Conservation (phyloP, 768 basidiomycete species). For the Mycena alexandri region DNA sequence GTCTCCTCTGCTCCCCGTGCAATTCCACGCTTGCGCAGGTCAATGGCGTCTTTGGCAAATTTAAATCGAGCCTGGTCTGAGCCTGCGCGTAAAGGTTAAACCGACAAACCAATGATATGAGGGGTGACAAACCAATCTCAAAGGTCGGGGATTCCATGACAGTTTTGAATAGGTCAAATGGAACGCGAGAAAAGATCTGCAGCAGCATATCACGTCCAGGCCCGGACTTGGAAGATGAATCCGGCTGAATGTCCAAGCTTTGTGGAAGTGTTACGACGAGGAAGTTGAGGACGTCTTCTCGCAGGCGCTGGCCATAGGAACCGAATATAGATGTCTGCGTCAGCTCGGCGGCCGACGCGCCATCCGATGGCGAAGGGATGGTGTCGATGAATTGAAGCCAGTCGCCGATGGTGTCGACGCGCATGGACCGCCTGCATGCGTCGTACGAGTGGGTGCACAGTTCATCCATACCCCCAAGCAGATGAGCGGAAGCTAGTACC, state of each 20-base stretch:
- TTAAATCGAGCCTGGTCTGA: slow-evolving; percentile 90
- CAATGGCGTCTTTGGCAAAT: slow-evolving; percentile 92
- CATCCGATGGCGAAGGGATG: slow-evolving; percentile 64
- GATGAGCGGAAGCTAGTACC: slow-evolving; percentile 86
- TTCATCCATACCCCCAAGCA: slow-evolving; percentile 91
- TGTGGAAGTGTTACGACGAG: slow-evolving; percentile 81
- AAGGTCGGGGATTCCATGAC: slow-evolving; percentile 85
- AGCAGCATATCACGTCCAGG: slow-evolving; percentile 78
- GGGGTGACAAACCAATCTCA: slow-evolving; percentile 71
- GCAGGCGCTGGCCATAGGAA: slow-evolving; percentile 79
- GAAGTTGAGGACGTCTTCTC: slow-evolving; percentile 84
- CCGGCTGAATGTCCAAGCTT: slow-evolving; percentile 65
- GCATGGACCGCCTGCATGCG: slow-evolving; percentile 81
- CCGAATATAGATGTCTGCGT: slow-evolving; percentile 75
- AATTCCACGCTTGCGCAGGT: slow-evolving; percentile 83
- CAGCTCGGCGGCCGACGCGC: slow-evolving; percentile 62
- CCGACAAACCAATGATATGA: slow-evolving; percentile 36
- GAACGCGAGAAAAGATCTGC: slow-evolving; percentile 82
- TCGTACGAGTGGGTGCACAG: slow-evolving; percentile 85
- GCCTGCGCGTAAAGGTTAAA: slow-evolving; percentile 55
- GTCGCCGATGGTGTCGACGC: slow-evolving; percentile 76
- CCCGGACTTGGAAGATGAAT: slow-evolving; percentile 54
- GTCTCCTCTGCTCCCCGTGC: slow-evolving; percentile 86
- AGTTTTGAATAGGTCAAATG: slow-evolving; percentile 89
- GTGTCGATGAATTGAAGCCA: slow-evolving; percentile 85